These are phyloP conservation scores for Allium fistulosum DNA, from an alignment of 106 monocot genomes.

Conservation along the genomic window DNA sequence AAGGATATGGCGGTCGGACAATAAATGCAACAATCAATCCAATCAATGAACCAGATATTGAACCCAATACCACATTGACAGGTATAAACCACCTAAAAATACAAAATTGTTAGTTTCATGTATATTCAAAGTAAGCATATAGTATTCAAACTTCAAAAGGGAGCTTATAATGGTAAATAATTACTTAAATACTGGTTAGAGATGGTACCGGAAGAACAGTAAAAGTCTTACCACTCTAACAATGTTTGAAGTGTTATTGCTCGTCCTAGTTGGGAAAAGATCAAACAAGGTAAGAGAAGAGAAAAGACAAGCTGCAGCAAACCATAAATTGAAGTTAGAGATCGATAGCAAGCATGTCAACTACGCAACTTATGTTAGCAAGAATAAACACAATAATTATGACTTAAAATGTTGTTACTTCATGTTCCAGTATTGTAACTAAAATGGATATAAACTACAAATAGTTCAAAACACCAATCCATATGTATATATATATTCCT, in stretches of 20 bases:
- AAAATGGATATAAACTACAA: too few species aligned
- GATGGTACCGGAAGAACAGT: neutral
- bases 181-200: neutral
- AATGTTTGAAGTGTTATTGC: constrained; percentile 48
- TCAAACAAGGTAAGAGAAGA: constrained; percentile 54
- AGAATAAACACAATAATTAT: too few species aligned
- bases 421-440: too few species aligned
- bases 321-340: neutral
- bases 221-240: constrained; percentile 37
- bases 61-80: constrained; percentile 57
- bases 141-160: neutral
- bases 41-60: constrained; percentile 74
- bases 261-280: constrained; percentile 61
- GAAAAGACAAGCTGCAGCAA: constrained; percentile 48
- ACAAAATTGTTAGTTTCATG: neutral
- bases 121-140: neutral
- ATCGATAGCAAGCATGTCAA: too few species aligned
- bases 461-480: too few species aligned
- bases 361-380: too few species aligned
- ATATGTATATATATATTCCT: constrained; percentile 3
- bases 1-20: constrained; percentile 78
- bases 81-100: constrained; percentile 94
- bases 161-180: neutral
- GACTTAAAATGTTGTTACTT: too few species aligned
- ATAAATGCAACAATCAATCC: constrained; percentile 78